Conservation (phyloP, 352 stramenopile species). For the Phytophthora lateralis region DNA sequence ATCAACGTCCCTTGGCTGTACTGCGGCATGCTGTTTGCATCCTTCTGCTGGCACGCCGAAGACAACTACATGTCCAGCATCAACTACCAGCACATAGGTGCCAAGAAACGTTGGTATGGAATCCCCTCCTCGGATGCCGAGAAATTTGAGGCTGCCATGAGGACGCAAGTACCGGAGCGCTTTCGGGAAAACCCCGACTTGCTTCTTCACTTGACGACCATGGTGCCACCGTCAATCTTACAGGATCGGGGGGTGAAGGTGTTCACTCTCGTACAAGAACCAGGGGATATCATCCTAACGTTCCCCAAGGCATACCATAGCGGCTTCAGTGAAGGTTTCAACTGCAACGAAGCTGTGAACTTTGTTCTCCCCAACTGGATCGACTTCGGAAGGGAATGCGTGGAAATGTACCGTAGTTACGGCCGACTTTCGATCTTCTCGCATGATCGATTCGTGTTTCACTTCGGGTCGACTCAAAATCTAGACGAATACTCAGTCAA, state of each 20-base stretch:
- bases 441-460: conserved; percentile 83
- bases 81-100: conserved; percentile 98
- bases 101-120: conserved; percentile 97
- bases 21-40: conserved; percentile 97
- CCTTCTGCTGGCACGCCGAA: conserved; percentile 99
- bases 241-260: conserved; percentile 52
- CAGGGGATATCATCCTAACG: conserved; percentile 97
- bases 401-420: conserved; percentile 72
- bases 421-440: conserved; percentile 77
- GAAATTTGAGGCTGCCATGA: conserved; percentile 60
- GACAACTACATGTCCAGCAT: conserved; percentile 99
- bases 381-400: conserved; percentile 72
- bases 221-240: conserved; percentile 66
- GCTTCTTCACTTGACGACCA: conserved; percentile 77
- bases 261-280: conserved; percentile 77
- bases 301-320: conserved; percentile 97
- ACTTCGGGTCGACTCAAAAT: conserved; percentile 71
- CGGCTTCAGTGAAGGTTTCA: conserved; percentile 97
- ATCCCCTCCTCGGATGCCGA: conserved; percentile 60
- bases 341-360: conserved; percentile 91
- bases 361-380: conserved; percentile 89
- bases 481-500: conserved; percentile 61
- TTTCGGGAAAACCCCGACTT: conserved; percentile 70
- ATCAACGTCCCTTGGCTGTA: conserved; percentile 99
- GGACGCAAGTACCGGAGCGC: conserved; percentile 58